phyloP scores from a whole-genome alignment of 2,329 filamentous ascomycete species.

The Diaporthe capsici region DNA sequence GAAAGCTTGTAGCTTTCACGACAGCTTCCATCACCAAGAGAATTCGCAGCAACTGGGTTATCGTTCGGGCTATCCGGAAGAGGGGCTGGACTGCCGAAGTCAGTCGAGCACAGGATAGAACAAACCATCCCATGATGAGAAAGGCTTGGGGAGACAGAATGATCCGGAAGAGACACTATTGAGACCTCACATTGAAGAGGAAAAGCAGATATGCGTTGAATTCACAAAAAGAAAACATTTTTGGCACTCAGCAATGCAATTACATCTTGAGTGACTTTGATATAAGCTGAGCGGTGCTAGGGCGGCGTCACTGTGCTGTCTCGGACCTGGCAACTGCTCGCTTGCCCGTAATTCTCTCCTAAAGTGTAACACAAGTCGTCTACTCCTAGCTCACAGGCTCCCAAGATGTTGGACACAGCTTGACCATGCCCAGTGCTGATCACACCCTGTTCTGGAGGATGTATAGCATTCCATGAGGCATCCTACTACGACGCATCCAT shows the following conservation, averaged over 20 bases:
- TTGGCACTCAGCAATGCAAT: neutral
- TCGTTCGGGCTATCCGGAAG: neutral
- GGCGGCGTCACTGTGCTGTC: neutral
- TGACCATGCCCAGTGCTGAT: too few relatives aligned
- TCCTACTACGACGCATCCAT: too few relatives aligned
- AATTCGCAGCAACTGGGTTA: too few relatives aligned
- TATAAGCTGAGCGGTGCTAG: neutral
- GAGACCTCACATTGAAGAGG: neutral
- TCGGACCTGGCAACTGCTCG: too few relatives aligned
- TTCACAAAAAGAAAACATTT: neutral
- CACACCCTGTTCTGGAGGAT: too few relatives aligned
- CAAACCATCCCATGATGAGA: neutral
- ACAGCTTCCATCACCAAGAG: too few relatives aligned
- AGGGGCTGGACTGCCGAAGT: neutral
- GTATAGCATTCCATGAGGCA: too few relatives aligned
- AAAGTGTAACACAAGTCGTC: too few relatives aligned
- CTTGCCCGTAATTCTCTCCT: too few relatives aligned
- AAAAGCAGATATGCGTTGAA: neutral
- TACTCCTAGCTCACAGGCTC: too few relatives aligned
- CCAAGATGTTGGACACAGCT: too few relatives aligned
- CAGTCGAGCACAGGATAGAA: neutral
- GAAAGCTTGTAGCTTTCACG: too few relatives aligned
- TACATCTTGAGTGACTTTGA: neutral
- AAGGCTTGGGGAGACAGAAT: neutral
- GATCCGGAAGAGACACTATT: neutral